Base-by-base conservation (phyloP, 1,139 yeast species). In the Pichia sp. region DNA sequence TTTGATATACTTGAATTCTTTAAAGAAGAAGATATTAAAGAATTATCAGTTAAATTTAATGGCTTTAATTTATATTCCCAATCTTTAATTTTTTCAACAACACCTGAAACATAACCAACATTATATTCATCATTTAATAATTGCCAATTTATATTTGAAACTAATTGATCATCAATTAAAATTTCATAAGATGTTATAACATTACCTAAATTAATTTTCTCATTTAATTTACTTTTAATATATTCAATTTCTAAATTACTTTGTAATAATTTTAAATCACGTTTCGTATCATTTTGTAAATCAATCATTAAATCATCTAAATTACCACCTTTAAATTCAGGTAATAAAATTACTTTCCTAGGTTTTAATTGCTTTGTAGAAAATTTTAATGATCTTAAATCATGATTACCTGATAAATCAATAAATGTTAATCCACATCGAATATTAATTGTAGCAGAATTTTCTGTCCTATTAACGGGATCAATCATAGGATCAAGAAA, bases 401-500 rank as follows among this genome's bases (percentile, higher is more conserved):
- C 97, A 2, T 89, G 94, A 28, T 86, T 67, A 11, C 97, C 96
- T 18, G 90, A 79, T 53, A 90, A 73, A 63, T 92, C 97, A 48
- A 92, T 79, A 63, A 73, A 89, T 7, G 88, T 78, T 27, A 90
- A 68, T 0, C 83, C 83, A 66, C 97, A 89, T 53, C 83, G 70
- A 4, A 87, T 69, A 11, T 68, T 70, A 27, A 84, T 65, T 30
- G 73, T 71, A 5, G 68, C 63, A 2, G 65, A 60, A 0, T 69
- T 66, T 49, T 82, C 66, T 43, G 73, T 72, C 40, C 74, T 69
- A 3, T 46, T 39, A 18, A 56, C 54, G 0, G 96, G 95, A 39
- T 71, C 71, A 53, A 68, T 72, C 42, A 81, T 67, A 1, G 88
- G 73, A 55, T 85, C 87, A 51, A 86, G 69, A 40, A 74, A 70